Base-by-base conservation (phyloP, 2,329 filamentous ascomycete species). In the Ophiostoma sp. region DNA sequence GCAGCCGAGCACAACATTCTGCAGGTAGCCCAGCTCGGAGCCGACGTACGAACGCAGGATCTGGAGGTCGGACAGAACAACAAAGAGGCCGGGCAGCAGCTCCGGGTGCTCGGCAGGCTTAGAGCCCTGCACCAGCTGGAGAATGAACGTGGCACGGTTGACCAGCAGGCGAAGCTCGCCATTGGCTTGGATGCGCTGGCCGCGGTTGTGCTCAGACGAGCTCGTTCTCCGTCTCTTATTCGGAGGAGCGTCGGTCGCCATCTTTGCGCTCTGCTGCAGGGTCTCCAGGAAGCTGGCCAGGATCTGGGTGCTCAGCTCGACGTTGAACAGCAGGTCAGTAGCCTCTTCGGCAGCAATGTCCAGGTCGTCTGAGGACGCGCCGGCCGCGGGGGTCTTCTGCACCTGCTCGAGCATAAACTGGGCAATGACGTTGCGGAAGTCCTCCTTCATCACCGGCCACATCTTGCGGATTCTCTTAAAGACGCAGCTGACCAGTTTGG, bases 21-120 rank as follows among this genome's bases (percentile, higher is more conserved):
- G 92, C 57, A 98, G 85, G 82, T 98, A 98, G 19, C 94, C 93
- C 75, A 98, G 87, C 79, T 97, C 95, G 0, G 94, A 95, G 57
- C 93, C 91, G 33, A 95, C 90, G 73, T 95, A 89, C 33, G 90
- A 88, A 80, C 93, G 92, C 80, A 96, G 92, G 75, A 94, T 92
- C 78, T 97, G 94, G 31, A 99, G 87, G 78, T 97, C 93, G 5
- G 92, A 91, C n/a, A 99, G 87, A 0, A 93, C 88, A 73, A 91
- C 90, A 83, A 98, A 99, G 3, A 99, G 85, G 36, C 89, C 90
- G 74, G 90, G 90, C 6, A 97, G 86, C 52, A 99, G 85, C 78
- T 93, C 89, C 0, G 93, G 89, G 79, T 97, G 92, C 39, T 89
- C 87, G 72, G 90, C 90, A 0, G 93, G 92, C 63, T 90, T 88